Evolutionary conservation across 1,284 basidiomycete species (phyloP), one percentile per base, ranked within the genome.

Genomic region (Sporisorium sorghi): DNA sequence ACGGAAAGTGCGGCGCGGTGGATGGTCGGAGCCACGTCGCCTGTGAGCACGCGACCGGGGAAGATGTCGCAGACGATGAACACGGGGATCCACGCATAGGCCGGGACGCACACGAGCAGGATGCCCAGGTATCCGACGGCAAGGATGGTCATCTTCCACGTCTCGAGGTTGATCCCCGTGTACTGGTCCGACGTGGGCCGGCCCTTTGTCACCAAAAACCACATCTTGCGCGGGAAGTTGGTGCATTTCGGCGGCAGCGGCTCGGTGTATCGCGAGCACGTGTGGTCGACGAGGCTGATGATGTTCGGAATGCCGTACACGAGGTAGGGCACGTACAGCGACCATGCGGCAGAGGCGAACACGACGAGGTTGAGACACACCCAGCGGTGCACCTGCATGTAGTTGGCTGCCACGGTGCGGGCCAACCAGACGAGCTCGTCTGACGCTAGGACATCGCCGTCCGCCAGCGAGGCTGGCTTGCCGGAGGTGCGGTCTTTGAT

Each of bases 141-240:
- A 1, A 72, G 30, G 11, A 62, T 47, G 19, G 53, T 56, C 66
- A 69, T 69, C 30, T 69, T 69, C 59, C 66, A 63, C 14, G 55
- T 52, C 24, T 33, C 44, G 8, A 56, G 7, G 42, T 55, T 58
- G 54, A 62, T 28, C 2, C 17, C n/a, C 3, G 14, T 2, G 17
- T 24, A 32, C 3, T 53, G 9, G 4, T 44, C 19, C 3, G 51
- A n/a, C 5, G 11, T 35, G 7, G 66, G 58, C 17, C 30, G 44
- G 5, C 51, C 67, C 8, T 46, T 51, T 12, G 60, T 59, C 8
- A 69, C 5, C 19, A 63, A 33, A 21, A 55, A 69, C 47, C 37
- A 47, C 1, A 56, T 15, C 17, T 63, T 63, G 23, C 33, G 51
- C 1, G 14, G 24, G 23, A 42, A 55, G 11, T 3, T 23, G 12